Evolutionary conservation across 768 basidiomycete genomes (phyloP).

Genomic region (Boletus subparvulus): DNA sequence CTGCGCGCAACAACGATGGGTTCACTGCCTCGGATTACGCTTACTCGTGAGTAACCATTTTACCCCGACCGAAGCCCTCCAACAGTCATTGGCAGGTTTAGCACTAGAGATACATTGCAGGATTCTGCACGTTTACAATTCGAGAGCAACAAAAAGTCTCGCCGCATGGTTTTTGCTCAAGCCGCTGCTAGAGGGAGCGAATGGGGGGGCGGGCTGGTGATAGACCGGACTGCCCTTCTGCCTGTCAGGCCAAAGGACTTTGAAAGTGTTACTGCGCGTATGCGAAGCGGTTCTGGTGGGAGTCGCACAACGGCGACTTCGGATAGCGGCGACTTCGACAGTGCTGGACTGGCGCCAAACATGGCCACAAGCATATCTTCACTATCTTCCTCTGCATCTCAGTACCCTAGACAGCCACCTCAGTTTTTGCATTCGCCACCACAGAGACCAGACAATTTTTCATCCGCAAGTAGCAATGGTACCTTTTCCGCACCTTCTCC

Average conservation of each 20-base stretch:
- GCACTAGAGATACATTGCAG: conserved; percentile 73
- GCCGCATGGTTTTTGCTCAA: conserved; percentile 70
- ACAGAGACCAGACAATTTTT: conserved; percentile 33
- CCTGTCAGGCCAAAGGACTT: conserved; percentile 46
- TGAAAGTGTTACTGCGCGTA: conserved; percentile 45
- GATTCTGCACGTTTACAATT: conserved; percentile 78
- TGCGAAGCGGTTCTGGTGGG: conserved; percentile 80
- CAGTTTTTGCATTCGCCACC: conserved; percentile 43
- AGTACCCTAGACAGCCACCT: conserved; percentile 41
- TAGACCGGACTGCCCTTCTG: conserved; percentile 46
- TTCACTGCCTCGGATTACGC: conserved; percentile 94
- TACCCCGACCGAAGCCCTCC: background rate
- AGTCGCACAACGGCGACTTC: conserved; percentile 76
- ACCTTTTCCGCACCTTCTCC: conserved; percentile 41
- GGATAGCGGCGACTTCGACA: conserved; percentile 67
- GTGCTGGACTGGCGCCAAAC: conserved; percentile 39
- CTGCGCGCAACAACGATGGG: conserved; percentile 84
- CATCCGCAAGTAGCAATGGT: conserved; percentile 37
- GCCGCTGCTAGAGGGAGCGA: conserved; percentile 67
- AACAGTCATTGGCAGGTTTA: conserved; percentile 46
- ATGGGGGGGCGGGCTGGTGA: conserved; percentile 46
- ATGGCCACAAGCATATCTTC: conserved; percentile 51
- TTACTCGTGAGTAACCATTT: conserved; percentile 41
- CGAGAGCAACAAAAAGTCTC: conserved; percentile 75
- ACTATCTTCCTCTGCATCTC: conserved; percentile 63